Evolutionary conservation across 805 yeast genomes (phyloP).

Genomic region (Ogataea neopini): DNA sequence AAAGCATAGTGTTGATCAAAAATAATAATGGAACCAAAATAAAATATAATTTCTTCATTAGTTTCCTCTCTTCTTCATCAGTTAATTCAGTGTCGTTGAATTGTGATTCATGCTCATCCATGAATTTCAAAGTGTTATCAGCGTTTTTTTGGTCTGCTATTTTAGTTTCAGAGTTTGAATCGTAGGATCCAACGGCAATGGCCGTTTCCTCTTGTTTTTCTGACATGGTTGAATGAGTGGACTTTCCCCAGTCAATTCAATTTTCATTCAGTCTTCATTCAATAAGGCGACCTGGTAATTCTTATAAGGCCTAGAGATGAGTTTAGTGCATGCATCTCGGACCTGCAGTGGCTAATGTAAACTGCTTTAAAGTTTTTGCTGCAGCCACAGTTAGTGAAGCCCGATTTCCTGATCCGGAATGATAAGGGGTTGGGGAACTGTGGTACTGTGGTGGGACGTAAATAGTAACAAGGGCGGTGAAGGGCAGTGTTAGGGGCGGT

Average conservation of each 20-base stretch:
- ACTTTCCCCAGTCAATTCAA: too few relatives aligned
- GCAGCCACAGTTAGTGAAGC: neutral
- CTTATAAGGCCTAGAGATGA: too few relatives aligned
- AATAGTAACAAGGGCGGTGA: neutral
- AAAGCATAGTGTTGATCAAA: constrained; percentile 30
- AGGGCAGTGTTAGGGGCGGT: neutral
- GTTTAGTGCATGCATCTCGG: neutral
- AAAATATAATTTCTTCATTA: constrained; percentile 22
- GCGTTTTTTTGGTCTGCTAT: constrained; percentile 21
- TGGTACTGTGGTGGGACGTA: neutral
- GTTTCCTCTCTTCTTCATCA: constrained; percentile 21
- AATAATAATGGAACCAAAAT: constrained; percentile 29
- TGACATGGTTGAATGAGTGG: too few relatives aligned
- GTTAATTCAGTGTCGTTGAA: constrained; percentile 21
- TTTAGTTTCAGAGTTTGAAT: neutral
- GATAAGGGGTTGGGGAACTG: neutral
- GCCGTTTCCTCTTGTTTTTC: neutral
- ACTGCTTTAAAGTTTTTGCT: neutral
- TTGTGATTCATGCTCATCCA: constrained; percentile 19
- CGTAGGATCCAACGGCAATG: neutral
- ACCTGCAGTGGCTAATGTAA: neutral
- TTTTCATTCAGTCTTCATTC: too few relatives aligned
- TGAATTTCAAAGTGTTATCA: constrained; percentile 27
- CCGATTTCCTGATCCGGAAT: neutral
- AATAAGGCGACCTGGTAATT: too few relatives aligned